Conservation (phyloP, 495 filamentous ascomycete species). For the Amorphotheca resinae region DNA sequence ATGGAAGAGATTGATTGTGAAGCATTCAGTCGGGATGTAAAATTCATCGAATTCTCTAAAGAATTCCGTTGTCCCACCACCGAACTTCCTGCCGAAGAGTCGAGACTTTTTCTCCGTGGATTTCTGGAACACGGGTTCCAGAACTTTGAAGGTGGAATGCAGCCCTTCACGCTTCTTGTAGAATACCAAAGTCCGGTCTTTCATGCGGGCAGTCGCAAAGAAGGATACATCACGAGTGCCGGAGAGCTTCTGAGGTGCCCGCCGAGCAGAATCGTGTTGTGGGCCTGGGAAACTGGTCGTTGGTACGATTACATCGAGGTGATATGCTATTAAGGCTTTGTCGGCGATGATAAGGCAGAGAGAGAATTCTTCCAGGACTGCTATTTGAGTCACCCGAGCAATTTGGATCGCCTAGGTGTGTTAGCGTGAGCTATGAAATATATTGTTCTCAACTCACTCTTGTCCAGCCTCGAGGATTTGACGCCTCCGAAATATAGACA, state of each 20-base stretch:
- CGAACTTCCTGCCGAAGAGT: conserved; percentile 43
- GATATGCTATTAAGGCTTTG: conserved; percentile 84
- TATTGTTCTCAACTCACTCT: conserved; percentile 41
- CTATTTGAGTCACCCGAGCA: conserved; percentile 74
- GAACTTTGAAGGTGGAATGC: conserved; percentile 87
- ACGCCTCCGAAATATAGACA: conserved; percentile 74
- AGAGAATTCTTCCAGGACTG: conserved; percentile 90
- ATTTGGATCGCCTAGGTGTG: conserved; percentile 53
- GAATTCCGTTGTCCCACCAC: conserved; percentile 67
- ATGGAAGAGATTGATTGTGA: conserved; percentile 91
- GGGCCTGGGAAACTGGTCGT: conserved; percentile 48
- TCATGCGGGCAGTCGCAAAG: conserved; percentile 92
- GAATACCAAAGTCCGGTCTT: conserved; percentile 84
- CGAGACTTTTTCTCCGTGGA: conserved; percentile 61
- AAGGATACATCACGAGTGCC: conserved; percentile 83
- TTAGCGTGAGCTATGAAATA: conserved; percentile 4
- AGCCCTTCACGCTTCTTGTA: conserved; percentile 93
- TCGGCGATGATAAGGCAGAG: conserved; percentile 84
- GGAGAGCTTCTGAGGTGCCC: conserved; percentile 83
- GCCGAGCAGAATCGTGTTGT: conserved; percentile 49
- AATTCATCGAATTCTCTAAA: conserved; percentile 98
- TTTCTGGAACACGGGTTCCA: conserved; percentile 91
- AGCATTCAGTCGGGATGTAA: conserved; percentile 95
- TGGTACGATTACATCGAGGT: conserved; percentile 79
- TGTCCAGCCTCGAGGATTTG: conserved; percentile 79